These are phyloP conservation scores for Geranium brycei DNA, from an alignment of 345 rosid species.

Conservation along the genomic window DNA sequence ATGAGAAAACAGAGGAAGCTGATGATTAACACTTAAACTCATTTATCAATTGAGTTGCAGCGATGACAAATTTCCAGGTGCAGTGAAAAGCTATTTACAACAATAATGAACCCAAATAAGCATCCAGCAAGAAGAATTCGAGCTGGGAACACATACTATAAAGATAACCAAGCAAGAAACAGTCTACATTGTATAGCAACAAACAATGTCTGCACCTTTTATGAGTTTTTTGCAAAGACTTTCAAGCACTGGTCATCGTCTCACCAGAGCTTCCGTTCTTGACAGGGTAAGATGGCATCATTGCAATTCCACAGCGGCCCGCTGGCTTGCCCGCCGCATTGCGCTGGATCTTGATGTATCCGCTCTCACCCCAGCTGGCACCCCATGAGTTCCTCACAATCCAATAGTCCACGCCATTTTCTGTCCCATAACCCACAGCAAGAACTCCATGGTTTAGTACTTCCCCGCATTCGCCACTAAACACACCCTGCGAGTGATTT, in stretches of 20 bases:
- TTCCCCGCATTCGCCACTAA: conserved; percentile 57
- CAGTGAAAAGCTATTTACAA: no score
- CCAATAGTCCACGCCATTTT: conserved; percentile 71
- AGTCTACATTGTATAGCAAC: no score
- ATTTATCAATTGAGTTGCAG: no score
- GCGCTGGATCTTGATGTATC: conserved; percentile 44
- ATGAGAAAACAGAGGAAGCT: no score
- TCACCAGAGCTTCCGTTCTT: conserved; percentile 13
- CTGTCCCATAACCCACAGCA: conserved; percentile 69
- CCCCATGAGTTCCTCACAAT: conserved; percentile 79
- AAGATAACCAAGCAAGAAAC: no score
- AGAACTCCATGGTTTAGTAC: conserved; percentile 73
- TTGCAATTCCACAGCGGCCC: conserved; percentile 50
- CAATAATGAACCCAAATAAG: no score
- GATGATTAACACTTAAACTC: no score
- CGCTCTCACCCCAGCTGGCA: conserved; percentile 45
- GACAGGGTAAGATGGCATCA: conserved; percentile 44
- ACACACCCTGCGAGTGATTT: conserved; percentile 45
- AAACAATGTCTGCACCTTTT: no score
- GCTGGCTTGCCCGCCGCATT: conserved; percentile 9
- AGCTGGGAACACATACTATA: no score
- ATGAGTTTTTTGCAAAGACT: no score
- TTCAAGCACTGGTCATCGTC: background rate
- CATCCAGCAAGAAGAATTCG: no score
- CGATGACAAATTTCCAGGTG: no score